These are phyloP conservation scores for Aureobasidium lini DNA, from an alignment of 2,329 filamentous ascomycete species.

Conservation along the genomic window DNA sequence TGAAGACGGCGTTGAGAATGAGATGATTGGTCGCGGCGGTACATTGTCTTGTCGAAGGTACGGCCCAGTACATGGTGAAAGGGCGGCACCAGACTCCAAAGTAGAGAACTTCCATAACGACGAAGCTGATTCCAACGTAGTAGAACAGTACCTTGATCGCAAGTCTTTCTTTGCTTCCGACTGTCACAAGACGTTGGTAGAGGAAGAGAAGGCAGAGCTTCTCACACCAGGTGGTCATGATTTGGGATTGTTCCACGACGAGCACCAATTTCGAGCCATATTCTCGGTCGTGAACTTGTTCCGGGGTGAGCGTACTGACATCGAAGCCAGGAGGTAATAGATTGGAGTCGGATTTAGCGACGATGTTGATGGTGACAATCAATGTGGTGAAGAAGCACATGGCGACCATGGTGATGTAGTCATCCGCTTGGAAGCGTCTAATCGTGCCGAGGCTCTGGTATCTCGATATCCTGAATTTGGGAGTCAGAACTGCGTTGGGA, in stretches of 20 bases:
- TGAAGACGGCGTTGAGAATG: conserved; percentile 33
- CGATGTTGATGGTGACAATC: conserved; percentile 41
- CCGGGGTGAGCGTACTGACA: conserved; percentile 30
- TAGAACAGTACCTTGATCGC: conserved; percentile 27
- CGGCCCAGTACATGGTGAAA: conserved; percentile 31
- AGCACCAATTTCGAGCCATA: conserved; percentile 33
- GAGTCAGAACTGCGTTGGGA: conserved; percentile 2
- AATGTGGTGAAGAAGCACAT: conserved; percentile 43
- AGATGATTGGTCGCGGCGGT: conserved; percentile 31
- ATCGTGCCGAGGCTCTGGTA: conserved; percentile 40
- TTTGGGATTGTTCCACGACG: conserved; percentile 33
- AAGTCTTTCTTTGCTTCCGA: conserved; percentile 28
- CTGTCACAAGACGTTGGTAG: conserved; percentile 30
- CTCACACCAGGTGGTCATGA: conserved; percentile 31
- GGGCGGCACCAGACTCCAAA: conserved; percentile 34
- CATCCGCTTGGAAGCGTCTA: conserved; percentile 46
- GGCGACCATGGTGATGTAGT: conserved; percentile 50
- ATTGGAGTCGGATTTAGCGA: conserved; percentile 34
- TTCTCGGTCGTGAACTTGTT: conserved; percentile 21
- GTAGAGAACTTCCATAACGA: conserved; percentile 34
- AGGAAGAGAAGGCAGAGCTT: conserved; percentile 32
- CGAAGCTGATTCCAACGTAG: conserved; percentile 29
- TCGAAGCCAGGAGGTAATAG: conserved; percentile 40
- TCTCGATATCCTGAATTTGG: conserved; percentile 34
- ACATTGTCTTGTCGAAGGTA: conserved; percentile 33